These are phyloP conservation scores for Lecanoromycetidae sp. DNA, from an alignment of 2,329 filamentous ascomycete species.

Conservation along the genomic window DNA sequence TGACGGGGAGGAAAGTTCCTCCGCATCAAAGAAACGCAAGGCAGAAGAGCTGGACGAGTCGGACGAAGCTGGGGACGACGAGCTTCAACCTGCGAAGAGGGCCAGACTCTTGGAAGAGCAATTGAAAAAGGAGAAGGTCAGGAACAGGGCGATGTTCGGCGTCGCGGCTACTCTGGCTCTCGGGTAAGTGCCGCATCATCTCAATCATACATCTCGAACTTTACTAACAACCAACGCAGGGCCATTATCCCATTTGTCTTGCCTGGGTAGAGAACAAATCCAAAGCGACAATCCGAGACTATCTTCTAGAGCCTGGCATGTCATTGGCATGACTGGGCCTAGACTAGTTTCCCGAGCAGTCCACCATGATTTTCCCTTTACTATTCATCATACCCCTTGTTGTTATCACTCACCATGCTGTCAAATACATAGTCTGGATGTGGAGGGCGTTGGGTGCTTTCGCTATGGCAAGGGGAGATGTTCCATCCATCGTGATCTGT, in stretches of 20 bases:
- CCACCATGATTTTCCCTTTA: not conserved
- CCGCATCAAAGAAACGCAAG: constrained; percentile 53
- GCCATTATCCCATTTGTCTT: constrained; percentile 15
- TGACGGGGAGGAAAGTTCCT: constrained; percentile 30
- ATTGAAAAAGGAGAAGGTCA: constrained; percentile 72
- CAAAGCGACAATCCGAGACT: too few relatives aligned
- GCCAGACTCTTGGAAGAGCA: constrained; percentile 58
- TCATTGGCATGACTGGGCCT: too few relatives aligned
- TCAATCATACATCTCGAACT: not conserved
- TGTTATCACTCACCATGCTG: not conserved
- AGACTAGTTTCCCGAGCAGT: not conserved
- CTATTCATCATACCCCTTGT: constrained; percentile 9
- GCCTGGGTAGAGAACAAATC: not conserved
- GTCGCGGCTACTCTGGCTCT: constrained; percentile 77
- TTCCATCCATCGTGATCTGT: too few relatives aligned
- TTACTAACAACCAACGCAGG: constrained; percentile 3
- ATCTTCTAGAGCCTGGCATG: too few relatives aligned
- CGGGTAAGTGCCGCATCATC: constrained; percentile 56
- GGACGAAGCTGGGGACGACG: constrained; percentile 30
- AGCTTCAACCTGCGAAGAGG: constrained; percentile 54
- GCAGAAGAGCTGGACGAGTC: constrained; percentile 52
- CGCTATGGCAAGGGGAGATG: not conserved
- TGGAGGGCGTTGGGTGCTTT: constrained; percentile 1
- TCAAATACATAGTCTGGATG: not conserved
- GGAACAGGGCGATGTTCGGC: constrained; percentile 73